Evolutionary conservation across 1,284 basidiomycete species (phyloP), one percentile per base, ranked within the genome.

Genomic region (Pyrrhoderma noxium): DNA sequence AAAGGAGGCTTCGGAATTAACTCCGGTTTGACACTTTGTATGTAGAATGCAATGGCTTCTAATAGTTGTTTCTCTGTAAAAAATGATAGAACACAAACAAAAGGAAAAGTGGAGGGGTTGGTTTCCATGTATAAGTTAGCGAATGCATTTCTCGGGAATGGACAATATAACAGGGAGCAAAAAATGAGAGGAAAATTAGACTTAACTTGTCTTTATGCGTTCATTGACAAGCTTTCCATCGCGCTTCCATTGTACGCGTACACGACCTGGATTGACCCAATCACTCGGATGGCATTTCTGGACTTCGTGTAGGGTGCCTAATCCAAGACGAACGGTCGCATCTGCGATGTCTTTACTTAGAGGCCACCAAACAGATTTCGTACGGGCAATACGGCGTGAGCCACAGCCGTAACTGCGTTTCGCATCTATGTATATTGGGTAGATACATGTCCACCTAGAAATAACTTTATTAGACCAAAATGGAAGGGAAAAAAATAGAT

Each of bases 381-480:
- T 74, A 48, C 93, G 80, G 18, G 84, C 70, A 27, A 98, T 81
- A 48, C 93, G 79, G 37, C 95, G 81, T 58, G 88, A 81, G 14
- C 92, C 91, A 8, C 79, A 84, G 7, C 82, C 79, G 64, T 89
- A 89, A 2, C 91, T 83, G 9, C 85, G 85, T 67, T 97, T 97
- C 42, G 93, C 92, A 66, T 99, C 95, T 58, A 98, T 83, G 70
- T 98, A 98, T 62, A 96, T 89, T 2, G 95, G 95, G 65, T 99
- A 99, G 62, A 98, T 79, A 60, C 88, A 87, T 54, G 90, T 87
- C 93, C 93, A 97, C 61, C 91, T 93, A 62, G 9, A 18, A 44
- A 44, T 35, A 38, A 36, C 36, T 42, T 42, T 9, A 11, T 19
- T 19, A 19, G 13, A 42, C 35, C 9, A 37, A 11, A 37, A 44